A percentile compares a stretch with the other conserved stretches of the same genome.
Evolutionary conservation across 2,329 filamentous ascomycete genomes (phyloP).

Genomic region (Didymella exigua): DNA sequence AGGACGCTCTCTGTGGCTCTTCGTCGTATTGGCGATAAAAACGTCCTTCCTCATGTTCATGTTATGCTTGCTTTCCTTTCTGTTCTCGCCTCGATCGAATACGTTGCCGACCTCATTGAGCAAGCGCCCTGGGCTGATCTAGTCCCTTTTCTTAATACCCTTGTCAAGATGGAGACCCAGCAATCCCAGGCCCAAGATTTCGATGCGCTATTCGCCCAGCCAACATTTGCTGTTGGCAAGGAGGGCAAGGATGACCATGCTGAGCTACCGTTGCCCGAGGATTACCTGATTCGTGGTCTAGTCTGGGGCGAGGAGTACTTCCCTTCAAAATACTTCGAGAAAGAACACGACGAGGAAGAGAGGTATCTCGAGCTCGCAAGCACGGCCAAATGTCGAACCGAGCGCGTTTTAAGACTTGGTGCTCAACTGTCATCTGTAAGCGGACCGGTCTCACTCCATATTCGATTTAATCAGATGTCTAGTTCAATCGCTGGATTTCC

Average conservation of each 20-base stretch:
- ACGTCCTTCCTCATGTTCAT: constrained; percentile 68
- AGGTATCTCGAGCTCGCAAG: constrained; percentile 67
- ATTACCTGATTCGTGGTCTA: constrained; percentile 69
- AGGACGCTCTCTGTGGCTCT: constrained; percentile 57
- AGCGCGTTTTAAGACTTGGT: constrained; percentile 65
- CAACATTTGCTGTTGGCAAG: constrained; percentile 55
- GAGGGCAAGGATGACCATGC: constrained; percentile 41
- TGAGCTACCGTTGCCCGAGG: constrained; percentile 68
- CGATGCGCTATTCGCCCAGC: constrained; percentile 37
- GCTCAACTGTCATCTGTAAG: constrained; percentile 51
- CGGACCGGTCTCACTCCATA: too few species aligned
- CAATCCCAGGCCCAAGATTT: constrained; percentile 31
- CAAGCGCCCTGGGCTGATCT: constrained; percentile 62
- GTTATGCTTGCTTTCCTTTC: constrained; percentile 66
- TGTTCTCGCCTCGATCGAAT: constrained; percentile 45
- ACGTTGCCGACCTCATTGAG: constrained; percentile 37
- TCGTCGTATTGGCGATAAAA: constrained; percentile 60
- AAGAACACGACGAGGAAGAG: constrained; percentile 70
- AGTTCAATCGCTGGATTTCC: constrained; percentile 41
- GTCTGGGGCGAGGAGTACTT: constrained; percentile 66
- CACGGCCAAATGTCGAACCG: constrained; percentile 62
- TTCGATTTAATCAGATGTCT: not conserved
- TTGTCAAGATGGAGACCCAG: constrained; percentile 50
- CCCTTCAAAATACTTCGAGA: constrained; percentile 64
- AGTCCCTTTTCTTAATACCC: constrained; percentile 59